phyloP scores from a whole-genome alignment of 108 stramenopile genomes.

The Nannochloropsis gaditana region DNA sequence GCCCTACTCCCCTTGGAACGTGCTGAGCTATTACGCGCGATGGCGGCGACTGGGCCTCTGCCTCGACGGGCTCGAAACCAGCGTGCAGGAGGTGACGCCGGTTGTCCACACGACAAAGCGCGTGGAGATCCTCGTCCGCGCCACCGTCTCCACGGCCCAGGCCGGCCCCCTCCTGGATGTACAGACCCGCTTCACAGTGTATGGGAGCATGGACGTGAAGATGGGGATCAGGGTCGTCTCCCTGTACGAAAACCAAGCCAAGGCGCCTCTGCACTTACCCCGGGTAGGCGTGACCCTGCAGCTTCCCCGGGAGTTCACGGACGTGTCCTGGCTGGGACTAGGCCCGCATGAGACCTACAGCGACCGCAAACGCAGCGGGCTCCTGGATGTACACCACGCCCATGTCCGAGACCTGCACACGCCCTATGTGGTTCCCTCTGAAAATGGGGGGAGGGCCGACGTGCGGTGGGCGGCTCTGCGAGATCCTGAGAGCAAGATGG shows the following conservation, averaged over 20 bases:
- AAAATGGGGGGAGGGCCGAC: constrained; percentile 44
- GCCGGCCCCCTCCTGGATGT: background rate
- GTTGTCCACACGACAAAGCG: background rate
- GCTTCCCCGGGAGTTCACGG: constrained; percentile 19
- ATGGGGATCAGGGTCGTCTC: background rate
- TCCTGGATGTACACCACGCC: constrained; percentile 27
- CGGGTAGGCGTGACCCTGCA: constrained; percentile 28
- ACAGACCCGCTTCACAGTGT: background rate
- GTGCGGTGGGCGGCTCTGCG: constrained; percentile 43
- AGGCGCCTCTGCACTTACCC: background rate
- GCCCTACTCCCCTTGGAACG: background rate
- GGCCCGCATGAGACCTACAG: constrained; percentile 43
- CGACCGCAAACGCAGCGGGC: constrained; percentile 41
- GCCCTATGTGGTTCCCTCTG: constrained; percentile 36
- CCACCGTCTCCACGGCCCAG: background rate
- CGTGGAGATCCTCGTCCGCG: background rate
- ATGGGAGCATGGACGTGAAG: constrained; percentile 1
- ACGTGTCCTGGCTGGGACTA: constrained; percentile 35
- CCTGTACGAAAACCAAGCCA: background rate
- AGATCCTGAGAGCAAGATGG: constrained; percentile 24
- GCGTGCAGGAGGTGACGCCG: background rate
- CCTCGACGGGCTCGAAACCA: background rate
- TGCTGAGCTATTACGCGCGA: background rate
- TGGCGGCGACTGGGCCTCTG: background rate
- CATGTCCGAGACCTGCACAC: constrained; percentile 31